phyloP scores from a whole-genome alignment of 257 asterid genomes.

The Salvia miltiorrhiza region DNA sequence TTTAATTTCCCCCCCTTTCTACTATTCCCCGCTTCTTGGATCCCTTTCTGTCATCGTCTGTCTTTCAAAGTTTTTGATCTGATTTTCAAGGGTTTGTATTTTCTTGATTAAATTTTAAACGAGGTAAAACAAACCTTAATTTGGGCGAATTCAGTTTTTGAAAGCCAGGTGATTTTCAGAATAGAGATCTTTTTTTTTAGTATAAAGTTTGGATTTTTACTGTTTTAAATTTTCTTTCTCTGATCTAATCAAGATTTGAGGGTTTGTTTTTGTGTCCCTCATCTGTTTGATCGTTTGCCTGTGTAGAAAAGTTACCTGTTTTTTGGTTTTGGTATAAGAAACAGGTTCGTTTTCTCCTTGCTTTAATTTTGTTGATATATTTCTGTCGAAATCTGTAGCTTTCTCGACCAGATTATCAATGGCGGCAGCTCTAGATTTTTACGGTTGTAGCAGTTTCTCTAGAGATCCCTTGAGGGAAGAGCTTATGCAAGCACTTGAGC shows the following conservation, averaged over 20 bases:
- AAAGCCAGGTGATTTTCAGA: slow-evolving; percentile 91
- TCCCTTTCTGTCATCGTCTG: slow-evolving; percentile 93
- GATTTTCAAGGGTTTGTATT: slow-evolving; percentile 39
- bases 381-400: neutral
- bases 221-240: neutral
- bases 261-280: slow-evolving; percentile 63
- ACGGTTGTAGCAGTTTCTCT: slow-evolving; percentile 38
- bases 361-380: neutral
- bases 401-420: slow-evolving; percentile 24
- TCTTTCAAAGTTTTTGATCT: slow-evolving; percentile 47
- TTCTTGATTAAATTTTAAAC: slow-evolving; percentile 29
- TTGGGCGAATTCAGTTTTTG: slow-evolving; percentile 40
- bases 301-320: slow-evolving; percentile 38
- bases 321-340: slow-evolving; percentile 38
- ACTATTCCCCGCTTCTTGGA: slow-evolving; percentile 71
- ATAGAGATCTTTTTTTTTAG: slow-evolving; percentile 50
- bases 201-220: neutral
- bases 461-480: slow-evolving; percentile 74
- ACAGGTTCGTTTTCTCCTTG: slow-evolving; percentile 17
- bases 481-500: slow-evolving; percentile 85
- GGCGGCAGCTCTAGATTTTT: slow-evolving; percentile 64
- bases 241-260: slow-evolving; percentile 32
- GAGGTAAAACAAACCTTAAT: slow-evolving; percentile 27
- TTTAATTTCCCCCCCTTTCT: slow-evolving; percentile 40
- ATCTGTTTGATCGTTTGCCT: slow-evolving; percentile 33